phyloP scores from a whole-genome alignment of 2,329 filamentous ascomycete species.

The Botrytis squamosa region DNA sequence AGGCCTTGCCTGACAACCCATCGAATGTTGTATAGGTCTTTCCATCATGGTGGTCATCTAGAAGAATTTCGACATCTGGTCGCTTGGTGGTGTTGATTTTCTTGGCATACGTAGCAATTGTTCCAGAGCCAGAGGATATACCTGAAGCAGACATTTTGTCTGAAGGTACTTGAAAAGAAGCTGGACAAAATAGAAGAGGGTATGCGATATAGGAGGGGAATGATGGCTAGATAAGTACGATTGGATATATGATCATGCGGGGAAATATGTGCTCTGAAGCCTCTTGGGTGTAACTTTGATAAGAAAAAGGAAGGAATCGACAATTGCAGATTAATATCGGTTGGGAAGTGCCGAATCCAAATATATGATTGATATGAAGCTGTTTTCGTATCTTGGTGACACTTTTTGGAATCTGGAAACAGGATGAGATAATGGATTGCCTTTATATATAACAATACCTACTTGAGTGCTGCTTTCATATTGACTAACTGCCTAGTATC shows the following conservation, averaged over 20 bases:
- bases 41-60: constrained; percentile 33
- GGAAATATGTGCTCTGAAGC: constrained; percentile 14
- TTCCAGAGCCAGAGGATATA: constrained; percentile 29
- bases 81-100: constrained; percentile 27
- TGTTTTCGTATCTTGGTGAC: not conserved
- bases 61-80: constrained; percentile 35
- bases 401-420: not conserved
- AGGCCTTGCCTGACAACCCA: constrained; percentile 33
- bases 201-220: constrained; percentile 4
- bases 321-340: constrained; percentile 24
- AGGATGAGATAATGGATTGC: not conserved
- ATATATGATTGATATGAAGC: not conserved
- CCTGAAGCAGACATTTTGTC: constrained; percentile 31
- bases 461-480: not conserved
- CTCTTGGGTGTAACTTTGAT: constrained; percentile 12
- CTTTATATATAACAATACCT: constrained; percentile 10
- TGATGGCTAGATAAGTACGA: not conserved
- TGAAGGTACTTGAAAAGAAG: not conserved
- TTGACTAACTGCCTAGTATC: not conserved
- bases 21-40: constrained; percentile 38
- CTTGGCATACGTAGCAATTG: constrained; percentile 33
- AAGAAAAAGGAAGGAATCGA: not conserved
- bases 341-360: not conserved
- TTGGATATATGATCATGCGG: constrained; percentile 17
- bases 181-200: constrained; percentile 11